Evolutionary conservation across 2,329 filamentous ascomycete species (phyloP).

Genomic region (Lecanicillium sp.): DNA sequence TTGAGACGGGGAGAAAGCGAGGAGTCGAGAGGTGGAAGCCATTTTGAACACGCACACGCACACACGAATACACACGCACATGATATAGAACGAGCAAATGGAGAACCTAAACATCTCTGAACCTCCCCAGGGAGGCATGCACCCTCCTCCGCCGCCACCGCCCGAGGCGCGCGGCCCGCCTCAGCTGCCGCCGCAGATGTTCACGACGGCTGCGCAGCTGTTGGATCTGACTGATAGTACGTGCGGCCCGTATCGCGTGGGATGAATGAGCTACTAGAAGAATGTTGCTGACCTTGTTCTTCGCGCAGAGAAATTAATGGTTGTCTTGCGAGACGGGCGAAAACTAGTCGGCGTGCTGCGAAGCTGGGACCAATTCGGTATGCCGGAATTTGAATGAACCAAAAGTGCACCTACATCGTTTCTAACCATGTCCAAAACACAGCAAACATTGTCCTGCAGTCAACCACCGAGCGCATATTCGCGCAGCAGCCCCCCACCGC

Average conservation of each 20-base stretch:
- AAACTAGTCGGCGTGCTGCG: slow-evolving; percentile 89
- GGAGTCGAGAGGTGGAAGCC: too few species aligned
- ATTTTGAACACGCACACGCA: too few species aligned
- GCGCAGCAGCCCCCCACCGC: slow-evolving; percentile 33
- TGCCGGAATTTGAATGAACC: slow-evolving; percentile 16
- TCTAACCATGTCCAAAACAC: slow-evolving; percentile 4
- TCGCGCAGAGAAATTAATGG: slow-evolving; percentile 79
- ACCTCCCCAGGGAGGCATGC: slow-evolving; percentile 28
- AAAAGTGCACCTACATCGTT: not conserved
- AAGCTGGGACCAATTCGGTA: slow-evolving; percentile 98
- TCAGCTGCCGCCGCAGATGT: slow-evolving; percentile 89
- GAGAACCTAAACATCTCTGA: slow-evolving; percentile 47
- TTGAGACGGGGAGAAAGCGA: too few species aligned
- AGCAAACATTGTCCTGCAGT: slow-evolving; percentile 94
- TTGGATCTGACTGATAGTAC: slow-evolving; percentile 96
- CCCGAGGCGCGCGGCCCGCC: slow-evolving; percentile 43
- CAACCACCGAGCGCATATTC: slow-evolving; percentile 85
- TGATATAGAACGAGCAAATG: slow-evolving; percentile 27
- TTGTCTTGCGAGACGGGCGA: slow-evolving; percentile 84
- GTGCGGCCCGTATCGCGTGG: too few species aligned
- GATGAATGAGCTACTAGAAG: not conserved
- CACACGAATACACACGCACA: too few species aligned
- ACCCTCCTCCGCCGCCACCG: slow-evolving; percentile 28
- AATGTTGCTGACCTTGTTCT: slow-evolving; percentile 14
- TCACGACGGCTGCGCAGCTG: slow-evolving; percentile 92